Evolutionary conservation across 352 stramenopile genomes (phyloP), one percentile per base, ranked within the genome.

Genomic region (Phytophthora pistaciae): DNA sequence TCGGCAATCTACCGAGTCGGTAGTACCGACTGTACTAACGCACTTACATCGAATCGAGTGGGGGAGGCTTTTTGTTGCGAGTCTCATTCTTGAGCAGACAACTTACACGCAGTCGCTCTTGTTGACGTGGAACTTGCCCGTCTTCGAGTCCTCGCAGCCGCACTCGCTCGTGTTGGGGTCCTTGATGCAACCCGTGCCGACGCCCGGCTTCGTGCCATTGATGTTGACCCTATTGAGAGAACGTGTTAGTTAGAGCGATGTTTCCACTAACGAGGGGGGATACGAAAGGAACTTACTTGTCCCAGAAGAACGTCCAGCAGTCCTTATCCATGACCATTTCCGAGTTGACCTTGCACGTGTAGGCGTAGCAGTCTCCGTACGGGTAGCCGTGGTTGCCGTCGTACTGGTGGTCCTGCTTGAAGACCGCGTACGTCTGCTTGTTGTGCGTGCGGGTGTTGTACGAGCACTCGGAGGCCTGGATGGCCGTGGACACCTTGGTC

Each of bases 251-350:
- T 36, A 9, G 31, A 36, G 31, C 31, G 7, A 36, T 36, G 31
- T 36, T 36, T 9, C 31, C 29, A 9, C 29, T 0, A 33, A 7
- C 5, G 8, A 10, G 29, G 7, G 31, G 31, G 31, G 9, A 9
- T 36, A 36, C 31, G 8, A 36, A 36, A 11, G 31, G 0, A 7
- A 69, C 72, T 69, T 70, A 80, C 70, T 20, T 8, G 13, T 57
- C 68, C 65, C 74, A 80, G 58, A 77, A 77, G 60, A 82, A 82
- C 20, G 74, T 81, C 70, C 70, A 79, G 58, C 66, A 72, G 38
- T 79, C 70, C 3, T 48, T 5, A 42, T 79, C 63, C 3, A 44
- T 7, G 40, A 54, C 46, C 74, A 78, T 74, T 64, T 68, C 60
- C 3, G 63, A 56, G 31, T 36, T 36, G 4, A 29, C 48, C 13